These are phyloP conservation scores for Asterophora parasitica DNA, from an alignment of 768 basidiomycete species.

Conservation along the genomic window DNA sequence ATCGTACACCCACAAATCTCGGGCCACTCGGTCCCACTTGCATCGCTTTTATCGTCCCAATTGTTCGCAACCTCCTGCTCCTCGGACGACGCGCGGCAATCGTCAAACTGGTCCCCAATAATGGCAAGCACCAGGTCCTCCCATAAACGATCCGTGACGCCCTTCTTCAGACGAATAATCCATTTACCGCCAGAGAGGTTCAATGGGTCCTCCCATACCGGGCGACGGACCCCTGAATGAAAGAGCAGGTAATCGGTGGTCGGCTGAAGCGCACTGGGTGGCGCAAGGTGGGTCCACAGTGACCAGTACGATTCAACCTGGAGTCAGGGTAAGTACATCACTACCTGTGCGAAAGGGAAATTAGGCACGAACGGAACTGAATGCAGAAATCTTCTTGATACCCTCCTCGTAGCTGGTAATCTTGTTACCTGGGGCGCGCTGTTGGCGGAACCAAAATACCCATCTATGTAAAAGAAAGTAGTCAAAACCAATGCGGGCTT, in stretches of 20 bases:
- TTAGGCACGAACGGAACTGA: constrained; percentile 64
- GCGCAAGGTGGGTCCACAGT: constrained; percentile 84
- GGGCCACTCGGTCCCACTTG: constrained; percentile 48
- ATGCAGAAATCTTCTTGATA: constrained; percentile 87
- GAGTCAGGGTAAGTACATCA: constrained; percentile 7
- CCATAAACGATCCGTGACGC: constrained; percentile 87
- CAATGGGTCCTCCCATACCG: constrained; percentile 94
- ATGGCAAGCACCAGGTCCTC: constrained; percentile 84
- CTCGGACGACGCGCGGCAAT: constrained; percentile 36
- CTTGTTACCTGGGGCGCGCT: constrained; percentile 86
- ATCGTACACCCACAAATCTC: constrained; percentile 60
- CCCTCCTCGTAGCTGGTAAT: constrained; percentile 91
- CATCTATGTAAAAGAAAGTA: constrained; percentile 45
- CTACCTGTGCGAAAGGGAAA: neutral
- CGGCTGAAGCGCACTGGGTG: constrained; percentile 77
- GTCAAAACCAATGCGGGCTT: constrained; percentile 14
- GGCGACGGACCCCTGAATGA: constrained; percentile 77
- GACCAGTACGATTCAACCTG: constrained; percentile 97
- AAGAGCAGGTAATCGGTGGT: constrained; percentile 96
- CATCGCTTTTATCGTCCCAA: constrained; percentile 34
- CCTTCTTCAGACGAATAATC: constrained; percentile 91
- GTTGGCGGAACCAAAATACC: constrained; percentile 91
- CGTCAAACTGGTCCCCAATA: constrained; percentile 87
- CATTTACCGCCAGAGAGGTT: constrained; percentile 90
- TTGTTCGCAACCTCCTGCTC: constrained; percentile 24